phyloP scores from a whole-genome alignment of 1,284 basidiomycete species.

The Mycosarcoma mackinlayi region DNA sequence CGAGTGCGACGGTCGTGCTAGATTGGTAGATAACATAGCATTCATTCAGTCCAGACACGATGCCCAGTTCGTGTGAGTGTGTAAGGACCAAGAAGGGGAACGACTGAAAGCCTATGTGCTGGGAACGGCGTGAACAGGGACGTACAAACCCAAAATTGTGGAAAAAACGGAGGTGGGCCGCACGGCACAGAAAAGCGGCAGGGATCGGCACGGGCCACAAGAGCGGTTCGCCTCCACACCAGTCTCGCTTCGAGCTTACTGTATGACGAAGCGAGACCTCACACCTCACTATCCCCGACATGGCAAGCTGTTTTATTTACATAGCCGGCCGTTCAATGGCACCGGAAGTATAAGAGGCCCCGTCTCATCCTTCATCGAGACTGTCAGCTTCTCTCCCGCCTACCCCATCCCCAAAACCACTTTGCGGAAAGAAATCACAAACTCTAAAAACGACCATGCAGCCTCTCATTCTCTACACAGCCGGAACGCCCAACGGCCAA shows the following conservation, averaged over 20 bases:
- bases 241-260: too few species aligned
- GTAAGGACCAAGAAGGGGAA: too few species aligned
- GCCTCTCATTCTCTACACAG: constrained; percentile 55
- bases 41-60: too few species aligned
- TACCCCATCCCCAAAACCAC: too few species aligned
- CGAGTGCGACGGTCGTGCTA: constrained; percentile 67
- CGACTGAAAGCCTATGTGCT: not conserved
- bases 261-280: too few species aligned
- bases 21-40: too few species aligned
- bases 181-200: not conserved
- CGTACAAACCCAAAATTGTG: not conserved
- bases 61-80: too few species aligned
- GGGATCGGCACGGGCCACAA: constrained; percentile 22
- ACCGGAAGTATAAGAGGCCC: too few species aligned
- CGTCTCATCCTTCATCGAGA: not conserved
- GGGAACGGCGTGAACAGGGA: not conserved
- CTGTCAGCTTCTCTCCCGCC: not conserved
- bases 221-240: not conserved
- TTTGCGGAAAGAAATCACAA: too few species aligned
- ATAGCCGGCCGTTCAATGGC: too few species aligned
- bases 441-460: constrained; percentile 24
- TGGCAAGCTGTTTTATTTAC: too few species aligned
- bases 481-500: constrained; percentile 47
- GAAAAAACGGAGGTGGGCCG: not conserved
- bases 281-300: too few species aligned